Evolutionary conservation across 2,329 filamentous ascomycete genomes (phyloP), one percentile per base, ranked within the genome.

Genomic region (Dichotomopilus funicola): DNA sequence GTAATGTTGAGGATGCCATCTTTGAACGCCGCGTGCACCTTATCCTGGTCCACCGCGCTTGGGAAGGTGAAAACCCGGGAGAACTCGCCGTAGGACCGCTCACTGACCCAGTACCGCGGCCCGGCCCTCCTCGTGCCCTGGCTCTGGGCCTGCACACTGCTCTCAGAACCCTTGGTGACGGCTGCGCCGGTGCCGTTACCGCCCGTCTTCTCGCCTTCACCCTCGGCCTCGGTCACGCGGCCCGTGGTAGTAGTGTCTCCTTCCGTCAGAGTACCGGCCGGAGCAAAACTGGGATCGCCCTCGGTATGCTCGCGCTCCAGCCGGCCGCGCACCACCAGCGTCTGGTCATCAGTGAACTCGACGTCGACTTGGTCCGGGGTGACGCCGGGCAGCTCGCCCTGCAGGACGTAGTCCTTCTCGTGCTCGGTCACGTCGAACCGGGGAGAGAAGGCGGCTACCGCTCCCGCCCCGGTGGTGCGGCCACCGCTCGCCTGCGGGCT

Each of bases 341-440:
- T 91, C 73, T 88, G 85, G 45, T 79, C 77, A 68, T 92, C 88
- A 55, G 82, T 85, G 76, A 91, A 94, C 67, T 92, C 88, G 67
- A 94, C 87, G 66, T 79, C 76, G 65, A 94, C 76, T 65, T 91
- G 78, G 64, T 88, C 82, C 73, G 89, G 87, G 59, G 81, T 79
- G 62, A 91, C 77, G 54, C 89, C 89, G 0, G 88, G 86, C 6
- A 94, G 82, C 71, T 94, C 89, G 65, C 88, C 89, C 65, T 91
- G 84, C 31, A 94, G 84, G 69, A 91, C 84, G 67, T 90, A 94
- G 58, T 75, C 70, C 6, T 83, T 73, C 56, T 79, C 78, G 11
- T 80, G 81, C 75, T 94, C 89, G 69, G 81, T 84, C 59, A 92
- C 79, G 66, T 92, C 88, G 67, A 92, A 92, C 71, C 85, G 87